These are phyloP conservation scores for Pisolithus orientalis DNA, from an alignment of 768 basidiomycete genomes.

Conservation along the genomic window DNA sequence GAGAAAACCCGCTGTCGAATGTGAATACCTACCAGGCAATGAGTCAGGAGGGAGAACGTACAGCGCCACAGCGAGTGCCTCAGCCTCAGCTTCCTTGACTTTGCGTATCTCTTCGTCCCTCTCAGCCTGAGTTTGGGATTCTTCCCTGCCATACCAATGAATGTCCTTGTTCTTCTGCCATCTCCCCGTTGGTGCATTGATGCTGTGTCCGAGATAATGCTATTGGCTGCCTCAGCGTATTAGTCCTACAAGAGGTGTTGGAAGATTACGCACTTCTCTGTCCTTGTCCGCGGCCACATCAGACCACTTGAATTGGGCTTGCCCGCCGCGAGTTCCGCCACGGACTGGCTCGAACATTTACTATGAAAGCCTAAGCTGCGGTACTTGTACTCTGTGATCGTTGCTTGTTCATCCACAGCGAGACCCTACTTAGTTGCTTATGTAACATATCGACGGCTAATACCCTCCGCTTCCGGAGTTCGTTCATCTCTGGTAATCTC, in stretches of 20 bases:
- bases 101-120: constrained; percentile 68
- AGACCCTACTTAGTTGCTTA: no score
- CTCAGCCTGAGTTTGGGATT: constrained; percentile 35
- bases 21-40: not conserved
- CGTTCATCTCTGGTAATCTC: no score
- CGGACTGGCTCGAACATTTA: constrained; percentile 79
- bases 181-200: constrained; percentile 91
- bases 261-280: constrained; percentile 56
- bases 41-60: constrained; percentile 24
- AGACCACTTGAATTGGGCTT: constrained; percentile 87
- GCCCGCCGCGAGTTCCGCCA: constrained; percentile 87
- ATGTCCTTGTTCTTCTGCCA: constrained; percentile 99
- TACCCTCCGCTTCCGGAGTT: no score
- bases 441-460: no score
- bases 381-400: not conserved
- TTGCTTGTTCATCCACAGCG: no score
- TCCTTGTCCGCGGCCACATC: constrained; percentile 92
- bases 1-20: constrained; percentile 63
- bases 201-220: constrained; percentile 93
- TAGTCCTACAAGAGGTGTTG: not conserved
- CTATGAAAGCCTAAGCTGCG: not conserved
- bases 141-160: constrained; percentile 88
- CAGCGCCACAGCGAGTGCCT: constrained; percentile 80
- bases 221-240: constrained; percentile 26
- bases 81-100: constrained; percentile 85